Base-by-base conservation (phyloP, 2,329 filamentous ascomycete species). In the Trichoderma sp. region DNA sequence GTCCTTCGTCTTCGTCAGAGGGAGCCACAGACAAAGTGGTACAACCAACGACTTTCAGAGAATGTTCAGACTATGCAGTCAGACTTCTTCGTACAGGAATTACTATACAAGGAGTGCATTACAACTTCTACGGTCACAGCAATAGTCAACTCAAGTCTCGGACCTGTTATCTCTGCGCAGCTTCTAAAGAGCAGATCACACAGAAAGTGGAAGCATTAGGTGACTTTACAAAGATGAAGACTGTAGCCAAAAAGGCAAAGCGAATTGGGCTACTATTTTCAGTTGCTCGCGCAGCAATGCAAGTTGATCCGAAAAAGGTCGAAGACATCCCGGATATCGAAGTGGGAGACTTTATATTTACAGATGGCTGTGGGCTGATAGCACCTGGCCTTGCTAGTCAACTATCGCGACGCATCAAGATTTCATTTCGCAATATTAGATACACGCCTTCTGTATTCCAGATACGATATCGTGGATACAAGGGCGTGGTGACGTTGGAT, bases 111-210 rank as follows among this genome's bases (percentile, higher is more conserved):
- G 79, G 79, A 1, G 71, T 77, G 0, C 74, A 76, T 1, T 84
- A 84, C 74, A 76, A 82, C 71, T 84, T 84, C 74, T 84, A 80
- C 64, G 82, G 81, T 1, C 83, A 84, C 74, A 83, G 81, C 73
- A 83, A 83, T 68, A 83, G 81, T 69, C 82, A 84, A 74, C 76
- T 84, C 15, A 83, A 83, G 73, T 83, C 81, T 2, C 77, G 80
- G 28, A 80, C 82, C 6, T 84, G 82, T 72, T 82, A 81, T 70
- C 73, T 83, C 53, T 79, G 77, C 63, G 80, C 81, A 1, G 81
- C 75, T 5, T 72, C 79, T 7, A 79, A 79, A 69, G 77, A 79
- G 17, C 75, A 78, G 11, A 80, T 83, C 20, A 67, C 76, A 1
- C 39, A 65, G 39, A 81, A 79, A 71, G 75, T 84, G 7, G 79